phyloP scores from a whole-genome alignment of 2,329 filamentous ascomycete genomes.

The Colletotrichum higginsianum region DNA sequence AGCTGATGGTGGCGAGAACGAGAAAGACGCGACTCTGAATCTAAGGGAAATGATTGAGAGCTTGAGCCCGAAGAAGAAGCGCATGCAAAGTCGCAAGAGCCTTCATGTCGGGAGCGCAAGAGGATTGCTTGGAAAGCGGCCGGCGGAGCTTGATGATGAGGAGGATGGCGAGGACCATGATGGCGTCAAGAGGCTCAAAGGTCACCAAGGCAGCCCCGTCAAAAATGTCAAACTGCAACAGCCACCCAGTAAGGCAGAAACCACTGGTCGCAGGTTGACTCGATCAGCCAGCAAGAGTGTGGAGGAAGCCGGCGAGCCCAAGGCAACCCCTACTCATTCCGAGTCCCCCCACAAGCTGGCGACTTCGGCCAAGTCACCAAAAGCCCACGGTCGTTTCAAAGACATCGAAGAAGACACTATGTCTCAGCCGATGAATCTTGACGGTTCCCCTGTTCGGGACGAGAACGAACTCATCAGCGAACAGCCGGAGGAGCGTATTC shows the following conservation, averaged over 20 bases:
- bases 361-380: conserved; percentile 68
- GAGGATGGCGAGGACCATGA: conserved; percentile 73
- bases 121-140: conserved; percentile 82
- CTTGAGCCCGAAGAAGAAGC: conserved; percentile 81
- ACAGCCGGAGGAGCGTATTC: conserved; percentile 75
- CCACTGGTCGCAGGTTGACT: conserved; percentile 71
- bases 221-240: conserved; percentile 81
- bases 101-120: conserved; percentile 81
- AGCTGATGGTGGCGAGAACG: conserved; percentile 63
- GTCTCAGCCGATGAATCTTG: conserved; percentile 58
- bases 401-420: conserved; percentile 65
- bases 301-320: conserved; percentile 54
- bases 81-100: conserved; percentile 79
- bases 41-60: conserved; percentile 84
- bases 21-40: conserved; percentile 75
- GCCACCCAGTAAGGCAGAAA: conserved; percentile 77
- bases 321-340: conserved; percentile 59
- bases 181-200: conserved; percentile 78
- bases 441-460: conserved; percentile 58
- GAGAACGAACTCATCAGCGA: conserved; percentile 62
- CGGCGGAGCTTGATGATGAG: conserved; percentile 76
- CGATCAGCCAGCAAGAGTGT: conserved; percentile 65
- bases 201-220: conserved; percentile 81
- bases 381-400: conserved; percentile 68
- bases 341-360: conserved; percentile 63